Percentiles rank a stretch among this genome's conserved stretches.
Evolutionary conservation across 1,284 basidiomycete genomes (phyloP).

Genomic region (Ustilago crameri): DNA sequence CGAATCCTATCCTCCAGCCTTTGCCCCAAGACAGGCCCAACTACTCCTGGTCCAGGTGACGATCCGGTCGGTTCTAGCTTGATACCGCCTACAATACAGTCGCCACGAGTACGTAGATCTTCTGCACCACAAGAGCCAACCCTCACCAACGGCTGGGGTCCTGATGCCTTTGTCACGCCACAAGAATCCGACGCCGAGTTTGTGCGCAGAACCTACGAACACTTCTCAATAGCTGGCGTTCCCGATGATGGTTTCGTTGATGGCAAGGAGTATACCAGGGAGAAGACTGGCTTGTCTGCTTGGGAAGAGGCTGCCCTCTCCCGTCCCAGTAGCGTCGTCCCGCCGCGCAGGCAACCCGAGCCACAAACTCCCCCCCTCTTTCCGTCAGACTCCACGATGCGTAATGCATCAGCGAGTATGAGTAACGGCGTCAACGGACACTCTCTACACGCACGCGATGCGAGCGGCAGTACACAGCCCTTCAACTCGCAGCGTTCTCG

Average conservation of each 20-base stretch:
- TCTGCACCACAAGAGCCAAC: constrained; percentile 39
- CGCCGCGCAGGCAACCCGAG: constrained; percentile 1
- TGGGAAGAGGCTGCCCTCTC: constrained; percentile 50
- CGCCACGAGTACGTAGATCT: constrained; percentile 24
- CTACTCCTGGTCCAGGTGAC: constrained; percentile 10
- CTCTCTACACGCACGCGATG: constrained; percentile 2
- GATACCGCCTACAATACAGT: constrained; percentile 15
- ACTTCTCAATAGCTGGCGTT: constrained; percentile 58
- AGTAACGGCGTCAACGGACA: constrained; percentile 7
- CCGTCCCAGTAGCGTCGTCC: constrained; percentile 12
- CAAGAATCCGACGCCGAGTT: constrained; percentile 57
- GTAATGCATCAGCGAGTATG: neutral
- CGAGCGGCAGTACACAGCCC: constrained; percentile 12
- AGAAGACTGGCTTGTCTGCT: constrained; percentile 42
- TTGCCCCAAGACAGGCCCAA: constrained; percentile 19
- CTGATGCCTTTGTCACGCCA: constrained; percentile 30
- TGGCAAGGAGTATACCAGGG: constrained; percentile 62
- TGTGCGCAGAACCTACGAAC: constrained; percentile 60
- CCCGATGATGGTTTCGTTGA: constrained; percentile 59
- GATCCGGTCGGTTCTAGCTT: constrained; percentile 10
- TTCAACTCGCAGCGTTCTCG: constrained; percentile 3
- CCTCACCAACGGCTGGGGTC: constrained; percentile 15
- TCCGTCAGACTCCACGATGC: neutral
- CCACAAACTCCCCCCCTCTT: neutral
- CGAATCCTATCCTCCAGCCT: constrained; percentile 19